Evolutionary conservation across 2,329 filamentous ascomycete species (phyloP), one percentile per base, ranked within the genome.

Genomic region (Aureobasidium musti): DNA sequence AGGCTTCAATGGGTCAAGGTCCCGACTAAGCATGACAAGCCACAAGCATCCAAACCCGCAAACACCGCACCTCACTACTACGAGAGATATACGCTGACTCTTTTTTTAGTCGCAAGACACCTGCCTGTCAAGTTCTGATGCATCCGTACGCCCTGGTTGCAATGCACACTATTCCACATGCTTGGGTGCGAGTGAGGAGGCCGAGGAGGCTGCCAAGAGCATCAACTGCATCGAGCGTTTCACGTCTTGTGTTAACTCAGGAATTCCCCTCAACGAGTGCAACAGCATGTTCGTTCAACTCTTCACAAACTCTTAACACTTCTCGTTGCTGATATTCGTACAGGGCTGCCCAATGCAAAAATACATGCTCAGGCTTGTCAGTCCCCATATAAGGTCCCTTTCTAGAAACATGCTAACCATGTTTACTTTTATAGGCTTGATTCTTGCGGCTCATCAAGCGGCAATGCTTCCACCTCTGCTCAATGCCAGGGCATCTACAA

Each of bases 401-500:
- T 7, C 5, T 30, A 7, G 30, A 30, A 5, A 7, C 30, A 30
- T 30, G 30, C 30, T 30, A 30, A 30, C 8, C 30, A 30, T 30
- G 8, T 7, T 30, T 7, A 30, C 30, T 7, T 30, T 30, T 14
- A 17, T 39, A 39, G 35, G 7, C 21, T 65, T 6, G 47, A 54
- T 17, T 41, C 47, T 17, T 65, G 50, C 50, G 41, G 45, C 33
- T 35, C 28, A 21, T 13, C 26, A 35, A 21, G 28, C 11, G 39
- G 11, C n/a, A 54, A 65, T 17, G 14, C 49, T 17, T 57, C 52
- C 1, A 65, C 52, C 14, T 28, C 52, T 13, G 8, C 52, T 26
- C 52, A 65, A 17, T 56, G 63, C 26, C 52, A 65, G 13, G 50
- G 41, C 11, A 23, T 65, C 11, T 65, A 65, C 26, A 57, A 65